Evolutionary conservation across 139 green algal species (phyloP), one percentile per base, ranked within the genome.

Genomic region (Microglena sp.): DNA sequence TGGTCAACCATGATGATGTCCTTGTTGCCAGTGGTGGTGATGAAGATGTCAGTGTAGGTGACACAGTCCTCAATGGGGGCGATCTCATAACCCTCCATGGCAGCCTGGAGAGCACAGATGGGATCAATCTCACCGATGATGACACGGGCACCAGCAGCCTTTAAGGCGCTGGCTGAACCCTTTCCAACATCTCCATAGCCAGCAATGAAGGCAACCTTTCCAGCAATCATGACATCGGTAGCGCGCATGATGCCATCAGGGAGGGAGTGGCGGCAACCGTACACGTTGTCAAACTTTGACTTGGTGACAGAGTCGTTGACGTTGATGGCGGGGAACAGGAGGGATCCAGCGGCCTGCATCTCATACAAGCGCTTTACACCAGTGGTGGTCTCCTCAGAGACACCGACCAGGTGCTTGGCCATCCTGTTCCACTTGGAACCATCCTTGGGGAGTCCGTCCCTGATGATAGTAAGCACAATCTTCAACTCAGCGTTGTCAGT

Each of bases 201-300:
- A 67, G 90, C 93, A 44, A 88, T 68, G 63, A 88, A 88, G 29
- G 61, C 78, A 11, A 35, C 68, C 78, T 85, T 85, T 63, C 75
- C 73, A n/a, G 89, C 86, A 80, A 96, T 90, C 90, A 97, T 97
- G 44, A 98, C 92, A 67, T 99, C 94, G 15, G 94, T 99, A 56
- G 94, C 94, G 55, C 94, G 87, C 94, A 99, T 99, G 81, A 99
- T 95, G 74, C 94, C 94, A 71, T 99, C 94, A 21, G 94, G 94
- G 59, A 99, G 90, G 8, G 93, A 98, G 89, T 99, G 94, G 66
- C 93, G 85, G 88, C 94, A 99, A 72, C 94, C 94, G 76, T 99
- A 99, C 77, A 99, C 84, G 82, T 99, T 99, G 89, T 99, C 94
- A 59, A 99, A 99, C 87, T 99, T 99, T 82, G 88, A 97, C 89